Conservation (phyloP, 139 green algal species). For the Tetradesmus lagerheimii region DNA sequence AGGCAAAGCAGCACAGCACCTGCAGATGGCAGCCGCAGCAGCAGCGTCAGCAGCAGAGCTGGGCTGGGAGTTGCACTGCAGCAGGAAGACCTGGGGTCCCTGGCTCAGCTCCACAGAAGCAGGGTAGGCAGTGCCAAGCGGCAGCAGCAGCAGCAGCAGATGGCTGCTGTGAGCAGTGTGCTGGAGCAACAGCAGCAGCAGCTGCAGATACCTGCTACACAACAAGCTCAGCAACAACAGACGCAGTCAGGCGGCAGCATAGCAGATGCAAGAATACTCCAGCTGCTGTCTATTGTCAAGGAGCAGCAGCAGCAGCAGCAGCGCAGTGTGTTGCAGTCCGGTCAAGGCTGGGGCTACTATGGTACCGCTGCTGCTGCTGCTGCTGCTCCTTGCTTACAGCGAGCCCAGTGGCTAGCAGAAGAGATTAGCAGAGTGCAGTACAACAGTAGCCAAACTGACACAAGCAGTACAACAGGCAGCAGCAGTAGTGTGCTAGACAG, state of each 20-base stretch:
- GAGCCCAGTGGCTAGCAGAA: conserved; percentile 34
- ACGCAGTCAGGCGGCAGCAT: not conserved
- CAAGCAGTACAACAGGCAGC: not conserved
- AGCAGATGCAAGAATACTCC: not conserved
- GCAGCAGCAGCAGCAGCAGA: not conserved
- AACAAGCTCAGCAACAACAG: too few species aligned
- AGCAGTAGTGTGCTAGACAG: not conserved
- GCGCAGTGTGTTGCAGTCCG: not conserved
- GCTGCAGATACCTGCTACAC: too few species aligned
- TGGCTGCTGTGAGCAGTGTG: too few species aligned
- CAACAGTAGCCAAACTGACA: not conserved
- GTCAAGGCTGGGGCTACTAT: conserved; percentile 13
- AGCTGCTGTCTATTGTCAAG: conserved; percentile 4
- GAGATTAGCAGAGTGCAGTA: conserved; percentile 9
- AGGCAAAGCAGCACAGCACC: not conserved
- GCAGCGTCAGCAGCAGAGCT: not conserved
- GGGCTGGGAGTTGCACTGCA: not conserved
- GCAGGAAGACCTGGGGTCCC: not conserved
- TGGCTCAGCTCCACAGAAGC: not conserved
- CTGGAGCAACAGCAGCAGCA: not conserved
- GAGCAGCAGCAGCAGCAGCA: conserved; percentile 47
- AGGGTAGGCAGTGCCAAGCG: not conserved
- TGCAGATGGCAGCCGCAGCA: not conserved
- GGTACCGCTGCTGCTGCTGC: not conserved
- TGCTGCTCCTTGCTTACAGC: conserved; percentile 14